Evolutionary conservation across 2,329 filamentous ascomycete species (phyloP).

Genomic region (Trichoderma oligosporum): DNA sequence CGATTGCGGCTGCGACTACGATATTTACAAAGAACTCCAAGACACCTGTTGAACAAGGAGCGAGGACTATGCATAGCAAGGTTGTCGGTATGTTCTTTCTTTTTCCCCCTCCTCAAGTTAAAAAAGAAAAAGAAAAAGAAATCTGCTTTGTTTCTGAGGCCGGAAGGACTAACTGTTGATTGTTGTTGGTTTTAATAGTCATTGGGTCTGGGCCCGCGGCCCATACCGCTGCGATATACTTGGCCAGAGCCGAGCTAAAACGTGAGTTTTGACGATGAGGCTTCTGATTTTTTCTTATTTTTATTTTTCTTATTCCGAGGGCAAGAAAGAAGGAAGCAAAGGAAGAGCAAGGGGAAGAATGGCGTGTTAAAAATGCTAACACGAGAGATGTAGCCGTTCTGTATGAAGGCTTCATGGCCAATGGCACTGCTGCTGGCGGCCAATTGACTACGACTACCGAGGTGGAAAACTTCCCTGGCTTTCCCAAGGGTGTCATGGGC

Average conservation of each 20-base stretch:
- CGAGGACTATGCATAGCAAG: constrained; percentile 81
- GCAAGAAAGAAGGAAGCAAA: background rate
- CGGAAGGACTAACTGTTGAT: background rate
- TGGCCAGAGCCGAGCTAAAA: constrained; percentile 88
- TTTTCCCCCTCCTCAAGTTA: background rate
- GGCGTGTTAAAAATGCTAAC: too few relatives aligned
- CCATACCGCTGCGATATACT: constrained; percentile 95
- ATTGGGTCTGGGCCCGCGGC: constrained; percentile 95
- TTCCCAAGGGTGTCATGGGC: constrained; percentile 84
- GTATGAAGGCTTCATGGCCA: constrained; percentile 97
- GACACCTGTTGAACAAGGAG: constrained; percentile 34
- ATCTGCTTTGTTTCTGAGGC: too few relatives aligned
- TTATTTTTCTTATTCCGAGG: too few relatives aligned
- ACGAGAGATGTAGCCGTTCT: constrained; percentile 61
- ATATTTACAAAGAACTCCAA: constrained; percentile 51
- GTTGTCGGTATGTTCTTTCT: constrained; percentile 68
- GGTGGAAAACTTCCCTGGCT: constrained; percentile 96
- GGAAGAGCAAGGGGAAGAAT: too few relatives aligned
- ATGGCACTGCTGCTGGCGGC: constrained; percentile 91
- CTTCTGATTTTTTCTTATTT: too few relatives aligned
- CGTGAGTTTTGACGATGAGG: constrained; percentile 48
- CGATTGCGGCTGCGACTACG: constrained; percentile 64
- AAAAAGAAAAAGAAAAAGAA: background rate
- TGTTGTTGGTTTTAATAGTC: constrained; percentile 43
- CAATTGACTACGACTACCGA: constrained; percentile 98